phyloP scores from a whole-genome alignment of 2,329 filamentous ascomycete species.

The Xylariomycetidae sp. region DNA sequence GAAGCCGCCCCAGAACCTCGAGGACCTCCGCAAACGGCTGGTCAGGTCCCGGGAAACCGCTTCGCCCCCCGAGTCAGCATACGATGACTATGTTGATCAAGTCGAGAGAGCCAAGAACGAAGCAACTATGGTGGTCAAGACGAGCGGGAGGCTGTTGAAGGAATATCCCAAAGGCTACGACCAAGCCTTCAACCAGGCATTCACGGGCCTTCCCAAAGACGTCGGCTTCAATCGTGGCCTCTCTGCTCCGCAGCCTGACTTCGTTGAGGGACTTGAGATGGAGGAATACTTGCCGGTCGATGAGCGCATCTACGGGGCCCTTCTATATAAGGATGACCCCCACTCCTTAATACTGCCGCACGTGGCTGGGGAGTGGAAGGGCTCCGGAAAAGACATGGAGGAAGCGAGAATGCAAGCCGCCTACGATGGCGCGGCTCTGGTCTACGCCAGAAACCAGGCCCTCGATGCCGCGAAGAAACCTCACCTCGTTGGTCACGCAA shows the following conservation, averaged over 20 bases:
- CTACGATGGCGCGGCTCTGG: slow-evolving; percentile 23
- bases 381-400: slow-evolving; percentile 7
- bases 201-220: slow-evolving; percentile 18
- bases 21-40: slow-evolving; percentile 13
- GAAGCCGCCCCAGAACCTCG: slow-evolving; percentile 1
- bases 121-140: slow-evolving; percentile 11
- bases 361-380: slow-evolving; percentile 22
- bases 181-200: slow-evolving; percentile 6
- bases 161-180: slow-evolving; percentile 5
- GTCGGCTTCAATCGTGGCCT: slow-evolving; percentile 24
- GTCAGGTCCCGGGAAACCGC: slow-evolving; percentile 5
- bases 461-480: no score
- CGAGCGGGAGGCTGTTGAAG: slow-evolving; percentile 14
- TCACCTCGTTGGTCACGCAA: no score
- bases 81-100: slow-evolving; percentile 7
- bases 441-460: slow-evolving; percentile 14
- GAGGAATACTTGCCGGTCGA: slow-evolving; percentile 9
- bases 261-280: slow-evolving; percentile 19
- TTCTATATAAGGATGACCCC: slow-evolving; percentile 13
- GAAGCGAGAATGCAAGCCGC: slow-evolving; percentile 14
- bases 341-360: slow-evolving; percentile 23
- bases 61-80: slow-evolving; percentile 10
- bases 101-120: slow-evolving; percentile 10
- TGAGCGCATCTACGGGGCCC: slow-evolving; percentile 10
- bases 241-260: slow-evolving; percentile 23